Evolutionary conservation across 371 early-diverging fungal species (phyloP).

Genomic region (Batrachochytrium dendrobatidis): DNA sequence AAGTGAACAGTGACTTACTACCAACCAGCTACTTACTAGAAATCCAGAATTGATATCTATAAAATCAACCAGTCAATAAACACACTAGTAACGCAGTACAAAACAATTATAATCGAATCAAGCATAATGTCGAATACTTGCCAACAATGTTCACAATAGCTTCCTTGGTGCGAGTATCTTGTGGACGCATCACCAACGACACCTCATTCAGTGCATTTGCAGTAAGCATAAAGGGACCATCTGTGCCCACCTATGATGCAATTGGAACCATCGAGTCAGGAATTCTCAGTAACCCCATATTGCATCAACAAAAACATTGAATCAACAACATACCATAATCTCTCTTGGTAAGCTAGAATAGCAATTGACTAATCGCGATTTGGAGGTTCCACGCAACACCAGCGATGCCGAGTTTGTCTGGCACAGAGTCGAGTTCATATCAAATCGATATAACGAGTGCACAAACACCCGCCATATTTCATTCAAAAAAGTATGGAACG

Average conservation of each 20-base stretch:
- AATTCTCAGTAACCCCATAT: no score
- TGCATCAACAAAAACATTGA: no score
- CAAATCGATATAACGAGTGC: conserved; percentile 38
- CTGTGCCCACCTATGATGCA: conserved; percentile 16
- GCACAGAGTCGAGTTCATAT: conserved; percentile 38
- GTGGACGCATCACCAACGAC: conserved; percentile 25
- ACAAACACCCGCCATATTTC: conserved; percentile 37
- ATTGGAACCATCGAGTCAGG: no score
- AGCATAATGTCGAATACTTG: conserved; percentile 12
- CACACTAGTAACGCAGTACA: background rate
- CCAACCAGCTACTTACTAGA: conserved; percentile 37
- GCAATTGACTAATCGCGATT: conserved; percentile 24
- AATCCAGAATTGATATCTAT: conserved; percentile 22
- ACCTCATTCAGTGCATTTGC: conserved; percentile 41
- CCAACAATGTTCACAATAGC: conserved; percentile 39
- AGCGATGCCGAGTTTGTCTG: conserved; percentile 35
- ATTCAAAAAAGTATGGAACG: conserved; percentile 28
- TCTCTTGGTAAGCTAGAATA: conserved; percentile 23
- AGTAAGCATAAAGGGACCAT: conserved; percentile 29
- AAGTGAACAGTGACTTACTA: conserved; percentile 29
- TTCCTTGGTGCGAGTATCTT: conserved; percentile 8
- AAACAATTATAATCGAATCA: background rate
- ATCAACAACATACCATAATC: conserved; percentile 11
- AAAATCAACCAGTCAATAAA: background rate
- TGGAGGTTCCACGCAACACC: conserved; percentile 32